A percentile compares a stretch with the other conserved stretches of the same genome.
phyloP scores from a whole-genome alignment of 306 rosid species.

The Trifolium pratense region DNA sequence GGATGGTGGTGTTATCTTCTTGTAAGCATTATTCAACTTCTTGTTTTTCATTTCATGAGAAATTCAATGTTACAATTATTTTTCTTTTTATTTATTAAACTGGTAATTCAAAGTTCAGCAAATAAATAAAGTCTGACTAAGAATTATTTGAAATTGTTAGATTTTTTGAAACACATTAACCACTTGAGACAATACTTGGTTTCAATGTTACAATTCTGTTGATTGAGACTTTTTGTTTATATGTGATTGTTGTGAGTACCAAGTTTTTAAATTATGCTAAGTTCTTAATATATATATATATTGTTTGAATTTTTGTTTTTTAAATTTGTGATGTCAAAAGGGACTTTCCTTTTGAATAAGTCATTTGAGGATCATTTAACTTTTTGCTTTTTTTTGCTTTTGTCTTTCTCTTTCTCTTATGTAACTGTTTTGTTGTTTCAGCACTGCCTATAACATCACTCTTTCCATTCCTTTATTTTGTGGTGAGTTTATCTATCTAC shows the following conservation, averaged over 20 bases:
- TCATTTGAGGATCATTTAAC: background rate
- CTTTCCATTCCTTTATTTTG: conserved; percentile 59
- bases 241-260: background rate
- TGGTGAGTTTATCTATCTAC: conserved; percentile 45
- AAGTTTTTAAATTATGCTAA: background rate
- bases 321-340: background rate
- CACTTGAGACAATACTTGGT: no score
- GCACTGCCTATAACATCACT: conserved; percentile 54
- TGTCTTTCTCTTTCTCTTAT: conserved; percentile 2
- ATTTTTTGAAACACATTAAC: no score
- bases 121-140: no score
- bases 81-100: no score
- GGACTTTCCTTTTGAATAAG: background rate
- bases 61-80: background rate
- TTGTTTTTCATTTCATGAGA: background rate
- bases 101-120: no score
- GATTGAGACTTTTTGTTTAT: background rate
- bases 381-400: background rate
- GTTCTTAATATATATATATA: no score
- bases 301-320: no score
- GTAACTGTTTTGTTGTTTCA: conserved; percentile 33
- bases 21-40: conserved; percentile 43
- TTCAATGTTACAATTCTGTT: background rate
- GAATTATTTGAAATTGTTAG: no score
- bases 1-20: conserved; percentile 58